Conservation (phyloP, 2,329 filamentous ascomycete genomes). For the Xylaria sp. region DNA sequence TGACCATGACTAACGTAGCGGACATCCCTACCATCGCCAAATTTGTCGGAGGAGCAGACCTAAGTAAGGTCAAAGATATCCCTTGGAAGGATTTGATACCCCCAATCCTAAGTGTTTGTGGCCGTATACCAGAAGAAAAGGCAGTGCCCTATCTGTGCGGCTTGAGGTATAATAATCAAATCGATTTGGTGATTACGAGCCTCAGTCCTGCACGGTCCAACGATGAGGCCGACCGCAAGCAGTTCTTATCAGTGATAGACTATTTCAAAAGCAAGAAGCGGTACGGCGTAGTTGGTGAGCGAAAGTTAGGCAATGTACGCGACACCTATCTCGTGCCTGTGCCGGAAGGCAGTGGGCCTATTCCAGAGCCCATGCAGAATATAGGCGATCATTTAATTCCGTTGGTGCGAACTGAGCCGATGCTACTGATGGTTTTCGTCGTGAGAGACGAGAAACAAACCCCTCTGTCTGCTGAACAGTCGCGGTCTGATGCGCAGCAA, state of each 20-base stretch:
- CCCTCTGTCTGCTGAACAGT: conserved; percentile 41
- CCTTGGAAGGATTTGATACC: conserved; percentile 81
- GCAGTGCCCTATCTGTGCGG: conserved; percentile 92
- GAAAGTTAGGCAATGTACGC: conserved; percentile 74
- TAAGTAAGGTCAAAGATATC: conserved; percentile 56
- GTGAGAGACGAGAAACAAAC: conserved; percentile 66
- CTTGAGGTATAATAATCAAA: conserved; percentile 78
- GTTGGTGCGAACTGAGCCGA: conserved; percentile 70
- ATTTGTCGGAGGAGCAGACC: conserved; percentile 83
- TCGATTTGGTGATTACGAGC: conserved; percentile 82
- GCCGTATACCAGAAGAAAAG: conserved; percentile 79
- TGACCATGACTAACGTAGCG: conserved; percentile 78
- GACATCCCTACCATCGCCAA: conserved; percentile 79
- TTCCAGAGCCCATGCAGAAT: conserved; percentile 87
- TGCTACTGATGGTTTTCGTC: conserved; percentile 84
- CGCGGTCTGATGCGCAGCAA: conserved; percentile 31
- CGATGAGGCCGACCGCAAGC: conserved; percentile 61
- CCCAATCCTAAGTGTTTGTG: conserved; percentile 70
- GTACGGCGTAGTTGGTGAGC: conserved; percentile 86
- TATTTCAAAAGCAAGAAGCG: conserved; percentile 84
- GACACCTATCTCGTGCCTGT: conserved; percentile 93
- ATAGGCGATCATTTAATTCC: conserved; percentile 85
- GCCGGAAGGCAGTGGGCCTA: conserved; percentile 68
- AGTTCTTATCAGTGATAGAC: conserved; percentile 79
- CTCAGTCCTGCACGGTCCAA: conserved; percentile 63